A percentile compares a stretch with the other conserved stretches of the same genome.
Evolutionary conservation across 139 green algal genomes (phyloP).

Genomic region (Picocystis salinarum): DNA sequence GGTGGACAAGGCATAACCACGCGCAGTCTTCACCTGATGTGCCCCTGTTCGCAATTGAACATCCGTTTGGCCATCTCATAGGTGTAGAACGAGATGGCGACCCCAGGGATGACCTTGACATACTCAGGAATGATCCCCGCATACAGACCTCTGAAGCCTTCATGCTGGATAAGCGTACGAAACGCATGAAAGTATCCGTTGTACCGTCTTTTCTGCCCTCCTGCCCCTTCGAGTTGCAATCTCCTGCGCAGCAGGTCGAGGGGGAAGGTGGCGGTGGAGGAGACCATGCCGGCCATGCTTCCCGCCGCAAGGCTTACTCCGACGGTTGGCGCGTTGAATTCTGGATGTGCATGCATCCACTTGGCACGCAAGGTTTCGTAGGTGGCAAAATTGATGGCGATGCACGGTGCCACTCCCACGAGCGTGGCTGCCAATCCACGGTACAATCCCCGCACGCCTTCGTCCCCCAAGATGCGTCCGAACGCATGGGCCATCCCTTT

Average conservation of each 20-base stretch:
- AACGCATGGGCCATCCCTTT: constrained; percentile 44
- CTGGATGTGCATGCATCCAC: constrained; percentile 19
- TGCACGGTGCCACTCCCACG: constrained; percentile 32
- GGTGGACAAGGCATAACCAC: too few relatives aligned
- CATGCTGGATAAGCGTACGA: constrained; percentile 18
- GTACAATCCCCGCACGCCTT: constrained; percentile 71
- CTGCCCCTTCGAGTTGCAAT: constrained; percentile 55
- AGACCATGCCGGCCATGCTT: constrained; percentile 50
- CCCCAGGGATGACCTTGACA: constrained; percentile 70
- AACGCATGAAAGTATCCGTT: constrained; percentile 29
- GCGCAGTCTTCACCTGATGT: neutral
- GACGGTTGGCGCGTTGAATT: constrained; percentile 10
- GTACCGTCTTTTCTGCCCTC: constrained; percentile 10
- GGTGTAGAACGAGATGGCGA: constrained; percentile 67
- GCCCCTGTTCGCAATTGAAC: neutral
- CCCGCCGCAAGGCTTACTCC: constrained; percentile 48
- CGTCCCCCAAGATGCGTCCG: constrained; percentile 47
- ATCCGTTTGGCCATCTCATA: constrained; percentile 59
- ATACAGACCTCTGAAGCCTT: constrained; percentile 54
- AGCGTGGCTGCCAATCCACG: constrained; percentile 76
- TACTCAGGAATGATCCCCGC: constrained; percentile 72
- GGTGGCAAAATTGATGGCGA: constrained; percentile 79
- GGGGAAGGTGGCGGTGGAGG: constrained; percentile 67
- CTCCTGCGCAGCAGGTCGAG: constrained; percentile 64
- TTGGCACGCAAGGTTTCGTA: constrained; percentile 53